Base-by-base conservation (phyloP, 2,329 filamentous ascomycete species). In the Microthyrium microscopicum region DNA sequence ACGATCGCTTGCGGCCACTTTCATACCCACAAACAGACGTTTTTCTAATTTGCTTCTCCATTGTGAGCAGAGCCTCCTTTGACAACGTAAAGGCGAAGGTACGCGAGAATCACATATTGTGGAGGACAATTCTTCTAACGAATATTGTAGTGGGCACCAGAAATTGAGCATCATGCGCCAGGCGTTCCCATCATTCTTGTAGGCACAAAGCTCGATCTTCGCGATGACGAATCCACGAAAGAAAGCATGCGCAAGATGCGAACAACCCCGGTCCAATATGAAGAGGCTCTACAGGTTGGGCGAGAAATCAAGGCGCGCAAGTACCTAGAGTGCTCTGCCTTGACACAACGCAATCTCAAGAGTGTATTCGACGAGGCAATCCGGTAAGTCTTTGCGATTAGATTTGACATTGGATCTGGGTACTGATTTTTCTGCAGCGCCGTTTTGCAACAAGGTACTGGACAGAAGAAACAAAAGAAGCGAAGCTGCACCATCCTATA, bases 11-110 rank as follows among this genome's bases (percentile, higher is more conserved):
- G 53, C 77, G 87, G 50, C 87, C 87, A 41, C 73, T 98, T 40
- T 95, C 87, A 26, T 98, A 95, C 60, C 89, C 89, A 8, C 87
- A 98, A 64, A 95, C 89, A 39, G 89, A 98, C 51, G 89, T 95
- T 31, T 95, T 95, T 60, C 67, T 95, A 44, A 94, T 95, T 55
- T 95, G 87, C 63, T 95, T 95, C 62, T 94, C 85, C 44, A 91
- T 95, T 52, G 85, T 94, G 60, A 91, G 81, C 73, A 87, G 87
- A 31, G 83, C 89, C 16, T 94, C 87, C 20, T 95, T 94, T 52
- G 89, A 95, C 61, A 98, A 98, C 73, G 87, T 98, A 54, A 89
- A 84, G 63, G 85, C 85, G 40, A 98, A 95, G 77, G 85, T 93
- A 65, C 44, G 66, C n/a, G n/a, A n/a, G n/a, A n/a, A 9, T 25